A percentile compares a stretch with the other conserved stretches of the same genome.
Evolutionary conservation across 225 moss, liverwort and hornwort genomes (phyloP).

Genomic region (Physcomitrium patens): DNA sequence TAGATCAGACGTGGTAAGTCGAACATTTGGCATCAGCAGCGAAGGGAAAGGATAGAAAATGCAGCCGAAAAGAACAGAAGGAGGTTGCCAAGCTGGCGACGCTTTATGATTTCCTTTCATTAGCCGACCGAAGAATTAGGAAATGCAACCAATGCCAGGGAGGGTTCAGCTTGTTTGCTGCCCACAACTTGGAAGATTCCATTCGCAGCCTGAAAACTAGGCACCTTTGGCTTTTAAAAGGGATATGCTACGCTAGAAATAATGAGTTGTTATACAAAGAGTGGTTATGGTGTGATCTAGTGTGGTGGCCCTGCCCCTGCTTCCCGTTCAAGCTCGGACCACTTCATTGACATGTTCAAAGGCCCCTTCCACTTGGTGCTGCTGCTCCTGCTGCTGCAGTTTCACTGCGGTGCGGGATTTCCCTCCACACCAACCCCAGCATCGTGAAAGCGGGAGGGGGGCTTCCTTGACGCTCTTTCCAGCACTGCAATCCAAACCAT

Average conservation of each 20-base stretch:
- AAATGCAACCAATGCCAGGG: not conserved
- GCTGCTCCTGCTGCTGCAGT: not conserved
- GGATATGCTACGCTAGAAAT: not conserved
- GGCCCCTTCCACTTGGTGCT: not conserved
- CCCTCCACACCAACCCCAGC: too few relatives aligned
- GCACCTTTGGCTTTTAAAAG: not conserved
- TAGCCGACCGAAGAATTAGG: not conserved
- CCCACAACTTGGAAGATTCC: not conserved
- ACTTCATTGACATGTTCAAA: constrained; percentile 5
- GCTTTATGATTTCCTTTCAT: not conserved
- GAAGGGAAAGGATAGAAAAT: not conserved
- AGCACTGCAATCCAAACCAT: too few relatives aligned
- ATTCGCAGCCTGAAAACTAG: not conserved
- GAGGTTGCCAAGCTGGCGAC: not conserved
- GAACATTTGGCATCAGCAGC: not conserved
- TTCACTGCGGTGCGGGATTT: too few relatives aligned
- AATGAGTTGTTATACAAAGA: not conserved
- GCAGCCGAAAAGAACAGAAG: not conserved
- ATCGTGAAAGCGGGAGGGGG: too few relatives aligned
- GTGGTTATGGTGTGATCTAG: not conserved
- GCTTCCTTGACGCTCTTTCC: too few relatives aligned
- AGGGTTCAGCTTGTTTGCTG: not conserved
- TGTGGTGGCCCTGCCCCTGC: not conserved
- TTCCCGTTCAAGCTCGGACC: too few relatives aligned
- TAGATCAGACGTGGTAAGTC: not conserved